Base-by-base conservation (phyloP, 139 green algal genomes). In the Mesostigma viride region DNA sequence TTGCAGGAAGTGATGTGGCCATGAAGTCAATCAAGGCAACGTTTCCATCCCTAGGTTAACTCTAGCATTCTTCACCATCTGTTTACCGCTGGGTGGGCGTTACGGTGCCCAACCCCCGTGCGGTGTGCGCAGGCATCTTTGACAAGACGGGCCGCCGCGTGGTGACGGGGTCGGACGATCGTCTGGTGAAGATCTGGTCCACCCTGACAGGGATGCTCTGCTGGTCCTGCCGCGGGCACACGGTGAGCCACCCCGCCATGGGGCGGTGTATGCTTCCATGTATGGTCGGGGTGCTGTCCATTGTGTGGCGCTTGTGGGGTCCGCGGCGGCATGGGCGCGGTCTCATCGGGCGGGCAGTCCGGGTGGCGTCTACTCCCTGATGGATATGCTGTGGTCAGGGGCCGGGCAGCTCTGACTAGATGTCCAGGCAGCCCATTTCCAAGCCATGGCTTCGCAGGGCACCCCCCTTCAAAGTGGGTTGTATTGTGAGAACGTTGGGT, bases 101-200 rank as follows among this genome's bases (percentile, higher is more conserved):
- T n/a, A n/a, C n/a, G n/a, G n/a, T n/a, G n/a, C n/a, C n/a, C n/a
- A n/a, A n/a, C n/a, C n/a, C n/a, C n/a, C n/a, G n/a, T n/a, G n/a
- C n/a, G n/a, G n/a, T n/a, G n/a, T n/a, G n/a, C n/a, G 51, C 70
- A 76, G 70, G 64, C 28, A 45, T 75, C 27, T 76, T 71, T 31
- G 72, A 79, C 68, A 35, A 26, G 28, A 63, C 14, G 28, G 72
- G 72, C 1, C 1, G 33, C n/a, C 56, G 35, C 31, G 6, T 80
- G 26, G 31, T 80, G 17, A 80, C 74, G 1, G 74, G 74, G 8
- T 74, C 72, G 17, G 74, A 80, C 47, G 74, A 80, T 32, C 53
- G 72, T 2, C 56, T 80, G 33, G 74, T 80, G 4, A 80, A 80
- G 51, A 78, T 80, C n/a, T 80, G 74, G 74, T 65, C 26, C 32